phyloP scores from a whole-genome alignment of 768 basidiomycete genomes.

The Termitomyces sp. region DNA sequence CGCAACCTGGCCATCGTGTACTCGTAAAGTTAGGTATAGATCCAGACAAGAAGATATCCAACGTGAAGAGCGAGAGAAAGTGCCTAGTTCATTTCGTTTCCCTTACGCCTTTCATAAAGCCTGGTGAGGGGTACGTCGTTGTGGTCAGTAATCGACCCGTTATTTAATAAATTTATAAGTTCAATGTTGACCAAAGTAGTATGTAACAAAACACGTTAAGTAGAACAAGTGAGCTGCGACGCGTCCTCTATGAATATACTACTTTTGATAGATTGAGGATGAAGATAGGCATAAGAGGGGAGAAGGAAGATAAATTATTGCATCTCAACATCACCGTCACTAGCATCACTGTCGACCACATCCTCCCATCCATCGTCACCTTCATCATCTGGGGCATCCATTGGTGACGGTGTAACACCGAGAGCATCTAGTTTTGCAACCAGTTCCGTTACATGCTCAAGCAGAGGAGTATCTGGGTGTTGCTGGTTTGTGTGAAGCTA shows the following conservation, averaged over 20 bases:
- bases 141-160: slow-evolving; percentile 3
- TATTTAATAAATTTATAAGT: neutral
- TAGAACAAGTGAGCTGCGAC: neutral
- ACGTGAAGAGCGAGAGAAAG: no score
- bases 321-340: slow-evolving; percentile 58
- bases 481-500: slow-evolving; percentile 71
- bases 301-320: slow-evolving; percentile 22
- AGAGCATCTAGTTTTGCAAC: slow-evolving; percentile 60
- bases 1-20: no score
- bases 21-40: no score
- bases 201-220: neutral
- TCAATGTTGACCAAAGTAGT: neutral
- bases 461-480: slow-evolving; percentile 71
- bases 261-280: slow-evolving; percentile 23
- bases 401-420: slow-evolving; percentile 61
- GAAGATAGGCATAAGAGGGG: neutral
- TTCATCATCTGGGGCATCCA: slow-evolving; percentile 52
- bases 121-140: slow-evolving; percentile 3
- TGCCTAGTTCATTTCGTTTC: no score
- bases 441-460: slow-evolving; percentile 75
- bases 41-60: no score
- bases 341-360: slow-evolving; percentile 54
- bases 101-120: no score
- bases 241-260: slow-evolving; percentile 15
- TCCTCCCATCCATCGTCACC: slow-evolving; percentile 59